phyloP scores from a whole-genome alignment of 345 rosid genomes.

The Eucalyptus camaldulensis region DNA sequence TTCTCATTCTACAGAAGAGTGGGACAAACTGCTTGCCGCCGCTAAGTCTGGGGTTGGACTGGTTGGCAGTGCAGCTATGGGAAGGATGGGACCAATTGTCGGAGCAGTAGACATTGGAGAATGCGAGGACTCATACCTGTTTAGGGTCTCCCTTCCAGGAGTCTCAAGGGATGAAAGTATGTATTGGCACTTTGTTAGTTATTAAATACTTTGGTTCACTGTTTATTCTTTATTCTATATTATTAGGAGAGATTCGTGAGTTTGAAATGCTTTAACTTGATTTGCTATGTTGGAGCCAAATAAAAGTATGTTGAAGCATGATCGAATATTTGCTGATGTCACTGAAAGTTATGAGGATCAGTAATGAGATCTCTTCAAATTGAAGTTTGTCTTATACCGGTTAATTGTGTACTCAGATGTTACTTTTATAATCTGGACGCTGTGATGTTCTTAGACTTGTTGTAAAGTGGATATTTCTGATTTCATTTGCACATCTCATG shows the following conservation, averaged over 20 bases:
- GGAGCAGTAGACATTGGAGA: slow-evolving; percentile 60
- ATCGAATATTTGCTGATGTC: neutral
- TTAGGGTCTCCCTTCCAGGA: slow-evolving; percentile 63
- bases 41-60: slow-evolving; percentile 39
- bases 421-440: neutral
- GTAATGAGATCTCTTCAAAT: neutral
- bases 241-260: neutral
- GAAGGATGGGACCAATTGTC: slow-evolving; percentile 40
- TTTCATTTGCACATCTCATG: neutral
- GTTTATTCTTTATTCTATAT: neutral
- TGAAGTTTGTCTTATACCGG: neutral
- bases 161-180: slow-evolving; percentile 58
- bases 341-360: neutral
- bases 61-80: slow-evolving; percentile 60
- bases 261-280: neutral
- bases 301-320: neutral
- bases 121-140: slow-evolving; percentile 42
- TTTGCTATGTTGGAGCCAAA: neutral
- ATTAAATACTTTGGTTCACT: neutral
- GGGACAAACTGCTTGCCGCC: slow-evolving; percentile 13
- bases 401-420: neutral
- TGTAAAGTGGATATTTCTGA: neutral
- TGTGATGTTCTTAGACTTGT: neutral
- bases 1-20: slow-evolving; percentile 27
- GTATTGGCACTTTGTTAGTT: neutral